Conservation (phyloP, 176 grass and related monocot species). For the Rhynchospora breviuscula region DNA sequence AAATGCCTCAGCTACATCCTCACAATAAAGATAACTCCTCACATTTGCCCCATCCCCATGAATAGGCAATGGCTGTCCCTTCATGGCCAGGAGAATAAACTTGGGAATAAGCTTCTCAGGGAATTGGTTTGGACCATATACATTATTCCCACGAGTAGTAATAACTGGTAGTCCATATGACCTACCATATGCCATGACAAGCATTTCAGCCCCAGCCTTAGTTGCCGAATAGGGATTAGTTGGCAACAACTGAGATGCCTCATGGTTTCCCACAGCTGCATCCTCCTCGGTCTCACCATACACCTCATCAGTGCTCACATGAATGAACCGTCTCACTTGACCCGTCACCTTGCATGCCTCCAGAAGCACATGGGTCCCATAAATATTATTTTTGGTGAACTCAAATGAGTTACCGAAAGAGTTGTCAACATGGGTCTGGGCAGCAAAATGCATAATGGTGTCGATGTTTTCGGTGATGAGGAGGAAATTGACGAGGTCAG, state of each 20-base stretch:
- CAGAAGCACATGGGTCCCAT: slow-evolving; percentile 78
- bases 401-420: slow-evolving; percentile 89
- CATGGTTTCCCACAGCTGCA: slow-evolving; percentile 69
- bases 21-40: slow-evolving; percentile 75
- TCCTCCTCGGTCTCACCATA: slow-evolving; percentile 87
- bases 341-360: slow-evolving; percentile 84
- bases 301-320: slow-evolving; percentile 87
- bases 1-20: slow-evolving; percentile 89
- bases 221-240: slow-evolving; percentile 86
- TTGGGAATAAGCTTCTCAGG: slow-evolving; percentile 82
- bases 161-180: slow-evolving; percentile 78
- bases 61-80: slow-evolving; percentile 59
- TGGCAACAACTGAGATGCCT: slow-evolving; percentile 75
- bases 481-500: slow-evolving; percentile 84
- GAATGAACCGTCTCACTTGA: slow-evolving; percentile 78
- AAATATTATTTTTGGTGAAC: slow-evolving; percentile 85
- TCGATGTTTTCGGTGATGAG: slow-evolving; percentile 85
- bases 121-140: slow-evolving; percentile 76
- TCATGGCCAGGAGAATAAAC: slow-evolving; percentile 79
- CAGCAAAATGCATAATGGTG: slow-evolving; percentile 86
- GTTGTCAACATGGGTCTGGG: slow-evolving; percentile 85
- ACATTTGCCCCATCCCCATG: slow-evolving; percentile 81
- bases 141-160: slow-evolving; percentile 75
- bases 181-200: slow-evolving; percentile 89
- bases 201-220: slow-evolving; percentile 88